Evolutionary conservation across 371 early-diverging fungal species (phyloP), one percentile per base, ranked within the genome.

Genomic region (Mortierella sp.): DNA sequence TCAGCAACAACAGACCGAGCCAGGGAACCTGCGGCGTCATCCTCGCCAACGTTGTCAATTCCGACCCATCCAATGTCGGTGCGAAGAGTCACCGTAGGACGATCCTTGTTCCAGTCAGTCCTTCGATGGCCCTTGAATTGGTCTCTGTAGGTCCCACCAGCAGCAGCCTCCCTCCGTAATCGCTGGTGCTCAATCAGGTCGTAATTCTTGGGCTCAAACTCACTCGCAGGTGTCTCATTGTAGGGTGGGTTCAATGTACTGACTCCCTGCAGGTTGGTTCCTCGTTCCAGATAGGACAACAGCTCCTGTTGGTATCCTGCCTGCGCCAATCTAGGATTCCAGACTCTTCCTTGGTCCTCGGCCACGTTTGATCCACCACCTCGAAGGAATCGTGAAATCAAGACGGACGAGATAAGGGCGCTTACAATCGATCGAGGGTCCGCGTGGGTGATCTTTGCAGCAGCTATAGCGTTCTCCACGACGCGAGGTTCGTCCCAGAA

Each of bases 401-500:
- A 57, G 38, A 89, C 90, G 24, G 92, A 89, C 2, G 92, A 88
- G 60, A 95, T 84, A 3, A 91, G 84, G 79, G 93, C 93, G 52
- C 91, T 88, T 11, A 93, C 84, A 80, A 93, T 83, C 78, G 93
- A 93, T 21, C 94, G 89, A 50, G 93, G 93, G 80, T 95, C 94
- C 21, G 93, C 91, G 70, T 94, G 94, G 26, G 94, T 93, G 57
- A 92, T 88, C 76, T 89, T 89, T 47, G 92, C 92, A 60, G 92
- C 92, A 8, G 92, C 90, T 31, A 91, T 84, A 0, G 93, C 84
- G 48, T 92, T 92, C 79, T 91, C 89, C 60, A 93, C 91, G 0
- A 93, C 93, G 21, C 89, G 89, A 1, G 85, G 87, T 38, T 91
- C 93, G 79, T 93, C 94, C 93, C 93, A 93, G 71, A 93, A 94